These are phyloP conservation scores for Candida oleophila DNA, from an alignment of 805 yeast genomes.

Conservation along the genomic window DNA sequence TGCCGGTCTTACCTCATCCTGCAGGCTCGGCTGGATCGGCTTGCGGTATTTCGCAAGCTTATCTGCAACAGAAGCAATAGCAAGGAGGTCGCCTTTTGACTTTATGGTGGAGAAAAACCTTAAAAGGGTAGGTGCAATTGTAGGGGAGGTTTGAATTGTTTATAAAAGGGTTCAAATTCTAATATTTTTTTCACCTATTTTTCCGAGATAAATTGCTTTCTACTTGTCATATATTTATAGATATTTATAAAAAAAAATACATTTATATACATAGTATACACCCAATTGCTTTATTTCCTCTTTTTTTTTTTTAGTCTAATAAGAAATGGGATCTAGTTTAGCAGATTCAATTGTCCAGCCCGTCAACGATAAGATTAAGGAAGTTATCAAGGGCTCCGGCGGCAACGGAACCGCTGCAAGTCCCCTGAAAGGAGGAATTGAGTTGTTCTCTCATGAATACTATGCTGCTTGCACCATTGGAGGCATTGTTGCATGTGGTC, in stretches of 20 bases:
- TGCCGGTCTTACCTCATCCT: not conserved
- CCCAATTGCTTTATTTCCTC: not conserved
- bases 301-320: too few relatives aligned
- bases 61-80: not conserved
- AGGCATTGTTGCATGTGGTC: conserved; percentile 90
- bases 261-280: too few relatives aligned
- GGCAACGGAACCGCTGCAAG: conserved; percentile 1
- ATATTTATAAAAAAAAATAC: too few relatives aligned
- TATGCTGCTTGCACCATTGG: conserved; percentile 74
- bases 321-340: conserved; percentile 18
- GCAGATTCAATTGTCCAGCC: conserved; percentile 34
- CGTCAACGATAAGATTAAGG: conserved; percentile 23
- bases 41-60: not conserved
- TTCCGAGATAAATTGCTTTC: too few relatives aligned
- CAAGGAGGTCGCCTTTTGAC: not conserved
- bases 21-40: conserved; percentile 3
- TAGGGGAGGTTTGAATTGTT: not conserved
- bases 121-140: not conserved
- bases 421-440: conserved; percentile 31
- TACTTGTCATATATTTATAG: too few relatives aligned
- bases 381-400: conserved; percentile 11
- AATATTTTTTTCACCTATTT: too few relatives aligned
- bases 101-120: not conserved
- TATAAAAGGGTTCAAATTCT: not conserved
- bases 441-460: conserved; percentile 60